Evolutionary conservation across 257 asterid genomes (phyloP), one percentile per base, ranked within the genome.

Genomic region (Orobanche coerulescens): DNA sequence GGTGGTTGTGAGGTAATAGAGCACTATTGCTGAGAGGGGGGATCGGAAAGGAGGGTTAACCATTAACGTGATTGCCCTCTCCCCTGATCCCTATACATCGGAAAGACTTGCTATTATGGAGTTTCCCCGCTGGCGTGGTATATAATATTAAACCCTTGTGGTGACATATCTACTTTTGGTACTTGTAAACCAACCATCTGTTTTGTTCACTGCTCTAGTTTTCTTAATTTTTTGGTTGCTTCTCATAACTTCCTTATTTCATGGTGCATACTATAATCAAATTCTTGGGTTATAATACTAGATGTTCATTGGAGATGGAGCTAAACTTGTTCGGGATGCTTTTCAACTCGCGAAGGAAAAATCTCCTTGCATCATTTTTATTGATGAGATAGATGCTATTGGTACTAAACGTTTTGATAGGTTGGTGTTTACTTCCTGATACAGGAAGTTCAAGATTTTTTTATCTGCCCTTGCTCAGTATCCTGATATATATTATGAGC

Each of bases 301-400:
- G 97, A 87, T 82, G 95, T 90, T 84, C 79, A 86, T 84, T 58
- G 95, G 94, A 47, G 92, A 86, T 66, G 94, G 94, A 64, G 94
- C 97, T 42, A 90, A 90, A 70, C 91, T 90, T 72, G 97, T 87
- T 14, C 94, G 97, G 36, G 96, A 85, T 80, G 97, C 97, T 48
- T 90, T 90, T 44, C 87, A 70, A 73, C 95, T 90, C 37, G 97
- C 97, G 30, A 90, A 90, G 72, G 97, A 90, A 71, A 90, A 90
- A 59, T 83, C 97, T 55, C 97, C 97, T 23, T 90, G 97, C 77
- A 87, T 87, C 73, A 90, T 87, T 63, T 90, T 90, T 70, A 90
- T 90, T 61, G 97, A 90, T 66, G 97, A 90, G 72, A 90, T 90
- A 64, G 97, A 90, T 78, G 97, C 96, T 42, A 86, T 86, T 64